Base-by-base conservation (phyloP, 371 early-diverging fungal species). In the Mortierella sp. region DNA sequence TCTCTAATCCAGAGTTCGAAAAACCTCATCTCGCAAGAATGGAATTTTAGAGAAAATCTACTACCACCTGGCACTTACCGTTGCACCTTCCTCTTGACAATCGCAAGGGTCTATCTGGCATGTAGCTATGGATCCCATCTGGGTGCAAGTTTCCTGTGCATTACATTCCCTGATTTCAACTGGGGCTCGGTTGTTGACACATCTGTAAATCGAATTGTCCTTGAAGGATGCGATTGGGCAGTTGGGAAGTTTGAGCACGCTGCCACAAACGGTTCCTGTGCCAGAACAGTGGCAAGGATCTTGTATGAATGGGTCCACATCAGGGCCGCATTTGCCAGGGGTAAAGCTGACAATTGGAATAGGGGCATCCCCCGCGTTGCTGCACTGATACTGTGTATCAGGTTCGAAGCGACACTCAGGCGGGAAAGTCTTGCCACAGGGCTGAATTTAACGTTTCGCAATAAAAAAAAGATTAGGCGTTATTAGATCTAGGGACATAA, bases 41-140 rank as follows among this genome's bases (percentile, higher is more conserved):
- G 21, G 24, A 16, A 16, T 16, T 1, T 1, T 8, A 48, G 50
- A 48, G 50, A 48, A 24, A 5, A 54, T 19, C 52, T 24, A 54
- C 3, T 54, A 5, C 54, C 4, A 24, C 24, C 19, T 52, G 3
- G 48, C 11, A 14, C 70, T 54, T 76, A 76, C 71, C 19, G 57
- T 77, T 9, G 38, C 52, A 7, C 55, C 63, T 8, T 63, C 73
- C 9, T 48, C n/a, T 6, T 54, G 21, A 26, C 77, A 77, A 3
- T 16, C 24, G 14, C 77, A 77, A 19, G 55, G 70, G 19, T 70
- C 70, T 16, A 16, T 44, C 42, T 57, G 55, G 77, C 77, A 77
- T 6, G 48, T 26, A 26, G 77, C 77, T 10, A 13, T 34, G 28
- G n/a, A 7, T 21, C 57, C 54, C 54, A 21, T 16, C n/a, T 54